Conservation (phyloP, 345 rosid species). For the Populus tremula region DNA sequence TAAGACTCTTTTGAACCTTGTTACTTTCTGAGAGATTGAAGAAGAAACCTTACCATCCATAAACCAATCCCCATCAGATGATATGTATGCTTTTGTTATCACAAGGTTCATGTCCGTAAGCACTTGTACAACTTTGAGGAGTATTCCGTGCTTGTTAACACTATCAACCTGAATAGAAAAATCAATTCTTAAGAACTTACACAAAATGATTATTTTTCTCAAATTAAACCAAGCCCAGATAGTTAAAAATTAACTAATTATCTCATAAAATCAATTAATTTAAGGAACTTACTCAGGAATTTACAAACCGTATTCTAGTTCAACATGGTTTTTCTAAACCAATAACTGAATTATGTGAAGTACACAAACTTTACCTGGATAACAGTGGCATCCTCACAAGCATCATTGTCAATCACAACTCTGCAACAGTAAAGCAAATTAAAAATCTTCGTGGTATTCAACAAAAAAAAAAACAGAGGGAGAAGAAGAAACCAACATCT, state of each 20-base stretch:
- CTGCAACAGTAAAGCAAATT: constrained; percentile 35
- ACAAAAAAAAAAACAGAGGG: not conserved
- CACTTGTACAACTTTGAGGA: constrained; percentile 85
- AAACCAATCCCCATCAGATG: constrained; percentile 96
- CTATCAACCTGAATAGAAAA: constrained; percentile 62
- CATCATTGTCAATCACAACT: constrained; percentile 73
- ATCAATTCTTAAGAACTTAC: not conserved
- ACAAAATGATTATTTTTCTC: not conserved
- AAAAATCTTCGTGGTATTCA: not conserved
- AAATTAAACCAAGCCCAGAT: not conserved
- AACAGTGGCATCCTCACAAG: constrained; percentile 72
- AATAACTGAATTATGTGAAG: not conserved
- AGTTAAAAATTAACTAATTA: not conserved
- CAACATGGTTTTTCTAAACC: constrained; percentile 9
- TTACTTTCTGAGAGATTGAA: constrained; percentile 6
- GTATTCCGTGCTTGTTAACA: constrained; percentile 82
- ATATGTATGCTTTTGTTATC: constrained; percentile 80
- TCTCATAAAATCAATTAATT: not conserved
- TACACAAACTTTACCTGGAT: constrained; percentile 45
- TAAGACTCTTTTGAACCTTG: not conserved
- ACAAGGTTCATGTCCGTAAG: constrained; percentile 82
- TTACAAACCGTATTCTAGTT: not conserved
- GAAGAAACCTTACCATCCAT: constrained; percentile 68
- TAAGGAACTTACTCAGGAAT: not conserved
- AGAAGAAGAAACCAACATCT: not conserved